Base-by-base conservation (phyloP, 2,329 filamentous ascomycete species). In the Drechslerella dactyloides region DNA sequence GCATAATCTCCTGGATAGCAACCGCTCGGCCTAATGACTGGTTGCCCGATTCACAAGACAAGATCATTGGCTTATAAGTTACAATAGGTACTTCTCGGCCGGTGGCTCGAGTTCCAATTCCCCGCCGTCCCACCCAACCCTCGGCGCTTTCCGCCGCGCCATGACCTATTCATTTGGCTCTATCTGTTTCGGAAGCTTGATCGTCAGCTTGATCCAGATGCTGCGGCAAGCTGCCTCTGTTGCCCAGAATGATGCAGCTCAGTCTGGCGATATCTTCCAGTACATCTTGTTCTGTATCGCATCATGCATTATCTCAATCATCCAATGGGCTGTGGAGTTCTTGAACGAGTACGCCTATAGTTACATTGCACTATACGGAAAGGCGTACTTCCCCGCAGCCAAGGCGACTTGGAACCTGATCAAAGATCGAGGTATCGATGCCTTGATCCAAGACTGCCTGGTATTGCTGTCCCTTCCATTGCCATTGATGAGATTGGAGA, bases 331-430 rank as follows among this genome's bases (percentile, higher is more conserved):
- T 0, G 86, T 94, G 0, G 84, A 91, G 74, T 94, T 96, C 77
- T 84, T 96, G 81, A 97, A 97, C 81, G 87, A 91, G 76, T 96
- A 96, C 76, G 92, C 92, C 0, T 96, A 96, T 80, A 92, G 88
- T 30, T 91, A 97, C 78, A 96, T 97, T 77, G 92, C 93, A 0
- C 83, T 97, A 0, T 97, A 97, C 78, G 93, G 93, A 17, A 96
- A 96, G 79, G 82, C 89, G 0, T 97, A 97, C 78, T 85, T 97
- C 61, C 84, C 87, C 0, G 90, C 92, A 0, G 92, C 93, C 37
- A 96, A 96, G 81, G 90, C 91, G 76, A 96, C 91, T 0, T 96
- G 91, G 90, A 82, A 79, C 11, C 90, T 96, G 89, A 93, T 96
- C 82, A 93, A 92, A 79, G 87, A 96, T 77, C 90, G 93, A 33